Conservation (phyloP, 208 protist species). For the Lotmaria passim region DNA sequence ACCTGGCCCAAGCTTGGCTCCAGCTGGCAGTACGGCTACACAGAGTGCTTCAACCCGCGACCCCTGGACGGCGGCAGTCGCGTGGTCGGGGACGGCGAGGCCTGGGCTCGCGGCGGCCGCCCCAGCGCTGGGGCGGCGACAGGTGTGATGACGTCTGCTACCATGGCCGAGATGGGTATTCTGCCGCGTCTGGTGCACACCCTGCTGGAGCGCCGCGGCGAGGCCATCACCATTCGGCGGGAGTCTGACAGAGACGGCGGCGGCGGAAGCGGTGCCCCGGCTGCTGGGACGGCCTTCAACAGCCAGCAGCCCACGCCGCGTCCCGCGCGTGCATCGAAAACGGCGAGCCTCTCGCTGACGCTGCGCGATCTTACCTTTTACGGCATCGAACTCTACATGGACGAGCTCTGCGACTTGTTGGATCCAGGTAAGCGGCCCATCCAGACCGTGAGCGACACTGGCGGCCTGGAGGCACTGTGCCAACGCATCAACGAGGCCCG, state of each 20-base stretch:
- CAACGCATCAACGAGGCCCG: constrained; percentile 60
- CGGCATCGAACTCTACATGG: constrained; percentile 88
- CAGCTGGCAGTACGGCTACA: constrained; percentile 27
- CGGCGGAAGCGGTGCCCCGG: neutral
- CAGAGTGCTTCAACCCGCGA: neutral
- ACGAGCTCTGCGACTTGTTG: constrained; percentile 82
- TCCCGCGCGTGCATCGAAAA: constrained; percentile 6
- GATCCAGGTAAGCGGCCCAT: constrained; percentile 77
- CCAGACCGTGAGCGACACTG: constrained; percentile 65
- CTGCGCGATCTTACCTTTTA: constrained; percentile 80
- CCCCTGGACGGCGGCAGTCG: neutral
- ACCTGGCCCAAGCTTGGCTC: constrained; percentile 23
- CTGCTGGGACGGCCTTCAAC: constrained; percentile 1
- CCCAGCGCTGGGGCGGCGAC: neutral
- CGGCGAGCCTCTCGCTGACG: constrained; percentile 43
- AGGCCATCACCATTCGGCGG: constrained; percentile 44
- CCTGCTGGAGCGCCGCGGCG: constrained; percentile 74
- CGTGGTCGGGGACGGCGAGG: constrained; percentile 2
- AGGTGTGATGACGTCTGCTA: constrained; percentile 3
- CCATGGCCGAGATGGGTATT: constrained; percentile 65
- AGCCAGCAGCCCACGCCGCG: constrained; percentile 7
- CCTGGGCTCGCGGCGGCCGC: neutral
- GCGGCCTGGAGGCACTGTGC: constrained; percentile 72
- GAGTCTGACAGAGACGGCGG: constrained; percentile 15
- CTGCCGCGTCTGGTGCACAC: constrained; percentile 79